Percentiles rank a stretch among this genome's conserved stretches.
Evolutionary conservation across 108 stramenopile species (phyloP).

Genomic region (Seminavis robusta): DNA sequence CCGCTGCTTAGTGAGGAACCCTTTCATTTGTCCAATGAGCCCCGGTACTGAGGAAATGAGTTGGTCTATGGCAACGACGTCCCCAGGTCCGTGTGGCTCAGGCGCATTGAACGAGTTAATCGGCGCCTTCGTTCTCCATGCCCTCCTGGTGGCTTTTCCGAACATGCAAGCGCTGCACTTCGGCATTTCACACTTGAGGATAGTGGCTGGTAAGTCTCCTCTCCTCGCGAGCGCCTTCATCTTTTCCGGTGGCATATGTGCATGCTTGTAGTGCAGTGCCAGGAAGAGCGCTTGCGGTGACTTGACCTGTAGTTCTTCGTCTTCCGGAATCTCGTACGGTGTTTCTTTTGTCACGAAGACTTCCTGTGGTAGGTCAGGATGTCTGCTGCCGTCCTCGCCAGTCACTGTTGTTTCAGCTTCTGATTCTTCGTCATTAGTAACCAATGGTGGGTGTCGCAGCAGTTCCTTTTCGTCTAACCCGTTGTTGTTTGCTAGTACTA

Average conservation of each 20-base stretch:
- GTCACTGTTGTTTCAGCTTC: no score
- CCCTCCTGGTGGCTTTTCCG: constrained; percentile 2
- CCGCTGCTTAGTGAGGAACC: background rate
- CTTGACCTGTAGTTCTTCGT: constrained; percentile 11
- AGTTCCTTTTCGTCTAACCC: no score
- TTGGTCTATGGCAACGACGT: constrained; percentile 43
- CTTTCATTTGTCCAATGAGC: background rate
- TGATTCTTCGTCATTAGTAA: no score
- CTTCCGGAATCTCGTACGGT: no score
- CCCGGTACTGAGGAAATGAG: constrained; percentile 8
- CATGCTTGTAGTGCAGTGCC: constrained; percentile 15
- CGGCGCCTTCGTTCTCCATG: constrained; percentile 9
- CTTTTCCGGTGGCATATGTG: constrained; percentile 17
- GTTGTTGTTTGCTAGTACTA: no score
- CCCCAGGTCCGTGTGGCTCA: no score
- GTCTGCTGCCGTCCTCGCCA: no score
- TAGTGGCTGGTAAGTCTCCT: constrained; percentile 20
- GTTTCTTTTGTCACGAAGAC: no score
- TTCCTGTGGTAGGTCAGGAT: no score
- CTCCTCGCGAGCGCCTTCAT: constrained; percentile 25
- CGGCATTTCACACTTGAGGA: constrained; percentile 25
- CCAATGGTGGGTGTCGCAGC: no score
- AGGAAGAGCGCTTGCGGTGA: constrained; percentile 20
- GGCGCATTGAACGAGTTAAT: no score
- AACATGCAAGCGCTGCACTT: constrained; percentile 24